Conservation (phyloP, 768 basidiomycete species). For the Neoboletus brunneissimus region DNA sequence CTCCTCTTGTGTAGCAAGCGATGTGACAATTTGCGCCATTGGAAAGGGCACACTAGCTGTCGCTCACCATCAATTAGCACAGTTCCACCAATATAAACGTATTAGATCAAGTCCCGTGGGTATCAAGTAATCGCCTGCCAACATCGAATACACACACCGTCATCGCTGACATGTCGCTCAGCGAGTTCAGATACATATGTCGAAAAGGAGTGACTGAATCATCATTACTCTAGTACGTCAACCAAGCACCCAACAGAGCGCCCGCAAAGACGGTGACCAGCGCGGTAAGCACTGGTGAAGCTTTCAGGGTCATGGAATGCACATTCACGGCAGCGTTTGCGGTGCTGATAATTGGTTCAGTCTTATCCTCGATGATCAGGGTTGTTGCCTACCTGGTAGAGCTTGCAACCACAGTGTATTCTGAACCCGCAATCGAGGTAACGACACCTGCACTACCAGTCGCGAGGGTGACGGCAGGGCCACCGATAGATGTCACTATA, state of each 20-base stretch:
- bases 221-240: conserved; percentile 28
- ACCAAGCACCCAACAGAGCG: conserved; percentile 40
- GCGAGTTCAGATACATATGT: not conserved
- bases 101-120: not conserved
- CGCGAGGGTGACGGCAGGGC: conserved; percentile 59
- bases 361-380: not conserved
- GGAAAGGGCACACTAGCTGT: not conserved
- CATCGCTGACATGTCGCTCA: not conserved
- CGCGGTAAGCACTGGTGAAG: conserved; percentile 29
- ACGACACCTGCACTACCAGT: conserved; percentile 36
- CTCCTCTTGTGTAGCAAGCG: not conserved
- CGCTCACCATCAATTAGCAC: not conserved
- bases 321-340: conserved; percentile 14
- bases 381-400: conserved; percentile 13
- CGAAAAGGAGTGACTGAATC: not conserved
- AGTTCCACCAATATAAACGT: not conserved
- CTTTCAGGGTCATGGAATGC: conserved; percentile 14
- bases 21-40: not conserved
- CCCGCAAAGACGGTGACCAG: conserved; percentile 31
- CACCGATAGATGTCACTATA: conserved; percentile 58
- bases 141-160: not conserved
- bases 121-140: not conserved
- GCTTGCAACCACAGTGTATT: conserved; percentile 29
- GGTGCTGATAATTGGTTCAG: conserved; percentile 8
- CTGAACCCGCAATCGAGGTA: conserved; percentile 52